Base-by-base conservation (phyloP, 768 basidiomycete species). In the Tephrocybe sp. region DNA sequence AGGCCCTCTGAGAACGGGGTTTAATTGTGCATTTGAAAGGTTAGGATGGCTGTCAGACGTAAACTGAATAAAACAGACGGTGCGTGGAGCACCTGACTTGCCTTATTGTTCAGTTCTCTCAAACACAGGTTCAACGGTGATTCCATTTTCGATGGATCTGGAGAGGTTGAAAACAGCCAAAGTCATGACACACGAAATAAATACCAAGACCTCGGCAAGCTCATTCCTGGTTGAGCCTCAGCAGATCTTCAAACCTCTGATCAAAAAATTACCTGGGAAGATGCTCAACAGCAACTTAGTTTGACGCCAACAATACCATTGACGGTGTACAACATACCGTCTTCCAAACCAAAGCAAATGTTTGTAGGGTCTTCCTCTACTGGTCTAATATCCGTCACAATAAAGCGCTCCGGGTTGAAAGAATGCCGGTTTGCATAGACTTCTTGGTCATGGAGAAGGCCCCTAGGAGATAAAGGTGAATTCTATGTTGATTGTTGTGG, bases 321-420 rank as follows among this genome's bases (percentile, higher is more conserved):
- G n/a, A n/a, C 10, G 36, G 39, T 41, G 38, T 49, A 49, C 41
- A 26, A 9, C 75, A 53, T 52, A 76, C 77, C 86, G 77, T 67
- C 86, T 72, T 43, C 86, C 86, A 60, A 86, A 89, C 86, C 86
- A 66, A 87, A 89, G 58, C 79, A 83, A 41, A 83, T 62, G 42
- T 72, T 72, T 48, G 79, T 79, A 52, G 84, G 82, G 64, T 86
- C 84, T 16, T 59, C 62, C 60, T 85, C 80, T 30, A 74, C 74
- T 39, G 65, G 55, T 42, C 65, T 67, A 45, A 63, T 69, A 52
- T 69, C 72, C 16, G 65, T 67, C 61, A 71, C 66, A 30, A 86
- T 68, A 65, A 79, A 86, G 26, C 85, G 78, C 45, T 80, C 80
- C 17, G 85, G 85, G 39, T 75, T 76, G 62, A 86, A 87, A 45